phyloP scores from a whole-genome alignment of 495 filamentous ascomycete species.

The Aspergillus hancockii region DNA sequence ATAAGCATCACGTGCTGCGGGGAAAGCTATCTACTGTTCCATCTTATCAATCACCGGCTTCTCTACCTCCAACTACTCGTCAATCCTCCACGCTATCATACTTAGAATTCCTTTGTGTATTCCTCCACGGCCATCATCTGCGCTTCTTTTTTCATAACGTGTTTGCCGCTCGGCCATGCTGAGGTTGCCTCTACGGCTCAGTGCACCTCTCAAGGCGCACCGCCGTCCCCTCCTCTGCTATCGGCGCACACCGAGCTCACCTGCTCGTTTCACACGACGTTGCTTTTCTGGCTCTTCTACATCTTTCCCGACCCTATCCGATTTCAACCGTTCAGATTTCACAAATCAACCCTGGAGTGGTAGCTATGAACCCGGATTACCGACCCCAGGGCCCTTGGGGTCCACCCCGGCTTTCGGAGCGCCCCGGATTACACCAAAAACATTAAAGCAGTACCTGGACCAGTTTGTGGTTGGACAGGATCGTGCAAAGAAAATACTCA shows the following conservation, averaged over 20 bases:
- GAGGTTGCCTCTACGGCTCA: conserved; percentile 23
- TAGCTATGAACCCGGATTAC: conserved; percentile 71
- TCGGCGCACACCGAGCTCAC: conserved; percentile 20
- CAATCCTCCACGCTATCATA: neutral
- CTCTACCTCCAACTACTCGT: conserved; percentile 4
- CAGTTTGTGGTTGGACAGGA: conserved; percentile 96
- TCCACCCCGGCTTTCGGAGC: conserved; percentile 63
- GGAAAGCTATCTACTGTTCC: conserved; percentile 21
- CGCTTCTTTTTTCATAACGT: neutral
- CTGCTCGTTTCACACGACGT: conserved; percentile 15
- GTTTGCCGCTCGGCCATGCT: conserved; percentile 24
- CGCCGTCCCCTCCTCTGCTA: conserved; percentile 20
- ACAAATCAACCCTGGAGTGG: conserved; percentile 66
- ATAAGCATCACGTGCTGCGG: conserved; percentile 26
- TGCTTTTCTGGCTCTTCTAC: conserved; percentile 33
- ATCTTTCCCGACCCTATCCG: conserved; percentile 45
- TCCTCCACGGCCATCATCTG: neutral
- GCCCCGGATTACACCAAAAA: conserved; percentile 73
- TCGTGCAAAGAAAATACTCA: conserved; percentile 91
- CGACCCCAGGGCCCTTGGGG: conserved; percentile 58
- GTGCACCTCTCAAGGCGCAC: conserved; percentile 16
- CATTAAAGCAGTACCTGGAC: conserved; percentile 88
- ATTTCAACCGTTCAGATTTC: conserved; percentile 65
- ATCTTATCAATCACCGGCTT: conserved; percentile 21
- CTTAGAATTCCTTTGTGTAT: neutral